Conservation (phyloP, 1,284 basidiomycete species). For the Cerioporus squamosus region DNA sequence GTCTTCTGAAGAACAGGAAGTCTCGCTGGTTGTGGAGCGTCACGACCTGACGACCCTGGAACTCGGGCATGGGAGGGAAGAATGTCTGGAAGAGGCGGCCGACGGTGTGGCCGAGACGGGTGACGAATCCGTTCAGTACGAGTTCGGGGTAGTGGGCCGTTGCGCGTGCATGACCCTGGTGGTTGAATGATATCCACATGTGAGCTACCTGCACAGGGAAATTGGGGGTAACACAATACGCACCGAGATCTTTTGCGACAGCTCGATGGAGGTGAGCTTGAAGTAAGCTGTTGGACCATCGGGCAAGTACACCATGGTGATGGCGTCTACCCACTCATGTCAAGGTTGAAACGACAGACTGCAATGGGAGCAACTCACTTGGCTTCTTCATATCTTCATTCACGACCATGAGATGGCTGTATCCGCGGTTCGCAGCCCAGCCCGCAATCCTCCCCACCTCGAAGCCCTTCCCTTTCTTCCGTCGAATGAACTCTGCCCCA, state of each 20-base stretch:
- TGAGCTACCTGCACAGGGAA: neutral
- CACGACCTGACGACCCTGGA: constrained; percentile 96
- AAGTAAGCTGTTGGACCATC: constrained; percentile 96
- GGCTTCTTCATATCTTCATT: constrained; percentile 95
- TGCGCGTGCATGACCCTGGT: constrained; percentile 87
- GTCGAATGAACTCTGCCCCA: constrained; percentile 90
- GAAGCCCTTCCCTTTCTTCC: constrained; percentile 92
- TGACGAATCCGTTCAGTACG: constrained; percentile 95
- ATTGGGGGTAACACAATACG: constrained; percentile 28
- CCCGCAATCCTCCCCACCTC: constrained; percentile 93
- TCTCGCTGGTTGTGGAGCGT: constrained; percentile 98
- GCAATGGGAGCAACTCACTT: constrained; percentile 58
- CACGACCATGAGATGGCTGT: constrained; percentile 88
- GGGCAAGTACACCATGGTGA: constrained; percentile 92
- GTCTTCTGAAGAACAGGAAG: constrained; percentile 96
- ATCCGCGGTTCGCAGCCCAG: constrained; percentile 91
- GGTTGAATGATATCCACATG: neutral
- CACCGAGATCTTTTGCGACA: constrained; percentile 87
- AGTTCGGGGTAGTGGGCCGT: constrained; percentile 96
- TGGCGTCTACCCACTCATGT: constrained; percentile 64
- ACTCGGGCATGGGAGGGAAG: constrained; percentile 94
- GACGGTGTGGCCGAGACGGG: constrained; percentile 90
- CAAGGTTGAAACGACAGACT: neutral
- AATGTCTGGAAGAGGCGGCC: constrained; percentile 95
- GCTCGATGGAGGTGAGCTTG: constrained; percentile 88